Evolutionary conservation across 345 rosid genomes (phyloP).

Genomic region (Bretschneidera sinensis): DNA sequence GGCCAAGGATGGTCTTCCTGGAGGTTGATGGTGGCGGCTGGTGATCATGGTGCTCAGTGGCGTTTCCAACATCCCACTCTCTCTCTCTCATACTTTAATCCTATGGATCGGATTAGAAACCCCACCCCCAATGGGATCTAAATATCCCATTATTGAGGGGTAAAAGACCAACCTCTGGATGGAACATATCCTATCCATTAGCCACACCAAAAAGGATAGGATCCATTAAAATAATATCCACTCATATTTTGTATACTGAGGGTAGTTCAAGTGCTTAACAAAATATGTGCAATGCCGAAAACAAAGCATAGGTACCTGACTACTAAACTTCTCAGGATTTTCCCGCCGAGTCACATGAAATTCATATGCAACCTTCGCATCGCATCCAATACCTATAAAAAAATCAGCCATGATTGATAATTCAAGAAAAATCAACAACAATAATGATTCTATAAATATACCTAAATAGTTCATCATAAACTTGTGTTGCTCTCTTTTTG

Average conservation of each 20-base stretch:
- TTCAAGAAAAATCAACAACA: conserved; percentile 12
- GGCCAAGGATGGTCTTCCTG: no score
- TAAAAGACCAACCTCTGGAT: no score
- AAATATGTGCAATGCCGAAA: background rate
- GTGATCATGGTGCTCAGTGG: no score
- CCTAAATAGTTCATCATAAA: conserved; percentile 90
- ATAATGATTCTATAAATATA: conserved; percentile 14
- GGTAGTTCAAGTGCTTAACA: no score
- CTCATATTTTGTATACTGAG: no score
- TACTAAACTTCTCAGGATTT: conserved; percentile 76
- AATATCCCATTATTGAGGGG: background rate
- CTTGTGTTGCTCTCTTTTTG: conserved; percentile 40
- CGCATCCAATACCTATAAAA: conserved; percentile 74
- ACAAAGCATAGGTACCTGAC: conserved; percentile 44
- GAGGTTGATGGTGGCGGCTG: no score
- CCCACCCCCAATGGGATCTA: no score
- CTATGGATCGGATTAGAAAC: no score
- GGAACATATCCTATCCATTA: no score
- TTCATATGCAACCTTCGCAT: conserved; percentile 86
- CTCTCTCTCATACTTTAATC: no score
- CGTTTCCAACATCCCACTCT: no score
- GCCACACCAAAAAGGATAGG: background rate
- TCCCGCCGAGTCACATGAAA: conserved; percentile 75
- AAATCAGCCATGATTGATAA: conserved; percentile 16
- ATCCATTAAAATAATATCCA: background rate